Evolutionary conservation across 225 moss, liverwort and hornwort genomes (phyloP).

Genomic region (Takakia lepidozioides): DNA sequence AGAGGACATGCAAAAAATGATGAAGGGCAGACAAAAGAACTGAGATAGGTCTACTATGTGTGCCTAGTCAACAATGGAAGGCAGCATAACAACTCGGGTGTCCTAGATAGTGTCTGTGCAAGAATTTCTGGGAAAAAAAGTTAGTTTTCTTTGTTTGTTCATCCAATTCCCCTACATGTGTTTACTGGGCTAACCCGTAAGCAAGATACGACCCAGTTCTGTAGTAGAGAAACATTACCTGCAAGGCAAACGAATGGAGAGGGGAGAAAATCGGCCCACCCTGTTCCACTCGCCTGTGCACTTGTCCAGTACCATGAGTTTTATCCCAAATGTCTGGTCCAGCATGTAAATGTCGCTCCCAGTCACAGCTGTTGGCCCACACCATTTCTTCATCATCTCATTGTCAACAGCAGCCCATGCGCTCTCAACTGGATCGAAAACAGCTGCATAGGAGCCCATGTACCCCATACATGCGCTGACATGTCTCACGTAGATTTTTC

Average conservation of each 20-base stretch:
- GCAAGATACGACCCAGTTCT: no score
- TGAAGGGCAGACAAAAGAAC: no score
- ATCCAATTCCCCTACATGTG: no score
- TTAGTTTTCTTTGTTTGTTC: no score
- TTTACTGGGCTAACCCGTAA: no score
- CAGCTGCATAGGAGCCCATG: slow-evolving; percentile 28
- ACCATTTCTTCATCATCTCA: slow-evolving; percentile 50
- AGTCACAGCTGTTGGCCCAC: slow-evolving; percentile 41
- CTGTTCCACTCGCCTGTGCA: slow-evolving; percentile 24
- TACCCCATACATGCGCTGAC: slow-evolving; percentile 19
- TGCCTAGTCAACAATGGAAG: no score
- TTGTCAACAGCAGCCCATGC: slow-evolving; percentile 40
- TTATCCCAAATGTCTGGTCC: slow-evolving; percentile 47
- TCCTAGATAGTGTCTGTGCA: no score
- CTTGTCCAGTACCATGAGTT: slow-evolving; percentile 42
- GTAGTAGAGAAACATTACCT: no score
- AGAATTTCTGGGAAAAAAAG: no score
- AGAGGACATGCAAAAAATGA: no score
- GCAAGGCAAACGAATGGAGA: slow-evolving; percentile 17
- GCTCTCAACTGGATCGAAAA: slow-evolving; percentile 30
- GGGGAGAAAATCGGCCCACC: slow-evolving; percentile 38
- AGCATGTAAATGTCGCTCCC: slow-evolving; percentile 46
- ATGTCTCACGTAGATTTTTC: slow-evolving; percentile 45
- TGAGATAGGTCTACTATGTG: no score
- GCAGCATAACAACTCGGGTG: no score